Evolutionary conservation across 371 early-diverging fungal species (phyloP), one percentile per base, ranked within the genome.

Genomic region (Mortierella sp.): DNA sequence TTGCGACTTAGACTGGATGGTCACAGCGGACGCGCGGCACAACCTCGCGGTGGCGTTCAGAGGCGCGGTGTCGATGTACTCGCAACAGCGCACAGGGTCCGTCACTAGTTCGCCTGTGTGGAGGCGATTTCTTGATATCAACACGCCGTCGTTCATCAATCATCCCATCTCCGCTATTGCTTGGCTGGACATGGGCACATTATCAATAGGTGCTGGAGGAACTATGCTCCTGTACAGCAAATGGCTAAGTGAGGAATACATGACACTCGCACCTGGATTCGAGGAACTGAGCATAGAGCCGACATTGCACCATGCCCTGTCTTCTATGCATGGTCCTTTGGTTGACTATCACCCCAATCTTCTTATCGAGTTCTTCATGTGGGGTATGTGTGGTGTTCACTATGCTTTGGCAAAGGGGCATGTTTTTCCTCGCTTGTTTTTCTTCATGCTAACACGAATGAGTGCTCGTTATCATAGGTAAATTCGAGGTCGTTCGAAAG

Each of bases 281-380:
- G 76, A 72, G 2, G 58, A 79, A 15, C 27, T 80, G 44, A 80
- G 82, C 48, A 71, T 70, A 1, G 76, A 84, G 56, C 82, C 87
- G 12, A 88, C 85, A 31, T 79, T 89, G 0, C 87, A 83, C 61
- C 87, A 89, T 80, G 55, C 83, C 79, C 26, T 88, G 72, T 53
- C 80, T 56, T 57, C 79, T 3, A 65, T 85, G 72, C 87, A 89
- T 60, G 89, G 89, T 0, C 86, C 89, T 0, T 61, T 90, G 24
- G 92, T 91, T 0, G 89, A 92, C 47, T 91, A 94, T 67, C 93
- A 94, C 66, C 95, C 95, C 2, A 70, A 83, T n/a, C 80, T 91
- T 37, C 66, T 94, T 42, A 80, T 87, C 9, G 89, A 93, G 51
- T 91, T 93, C 67, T 72, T 93, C 19, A 75, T 93, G 76, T 93